A percentile compares a stretch with the other conserved stretches of the same genome.
These are phyloP conservation scores for Exophiala lecanii-corni DNA, from an alignment of 2,329 filamentous ascomycete species.

Conservation along the genomic window DNA sequence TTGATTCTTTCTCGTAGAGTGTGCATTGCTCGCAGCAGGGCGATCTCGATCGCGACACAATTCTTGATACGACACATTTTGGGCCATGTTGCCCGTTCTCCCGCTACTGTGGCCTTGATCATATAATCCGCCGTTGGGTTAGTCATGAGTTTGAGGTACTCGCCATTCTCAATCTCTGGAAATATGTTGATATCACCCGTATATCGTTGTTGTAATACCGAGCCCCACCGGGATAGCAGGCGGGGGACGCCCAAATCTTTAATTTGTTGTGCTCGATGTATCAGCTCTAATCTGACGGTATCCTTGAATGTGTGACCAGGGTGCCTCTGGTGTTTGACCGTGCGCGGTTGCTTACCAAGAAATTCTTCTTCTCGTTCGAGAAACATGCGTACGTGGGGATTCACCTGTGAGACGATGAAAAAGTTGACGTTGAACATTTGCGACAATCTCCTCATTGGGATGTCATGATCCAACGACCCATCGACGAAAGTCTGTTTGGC, in stretches of 20 bases:
- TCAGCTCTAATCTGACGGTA: slow-evolving; percentile 71
- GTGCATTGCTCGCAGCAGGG: slow-evolving; percentile 49
- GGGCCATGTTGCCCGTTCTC: slow-evolving; percentile 87
- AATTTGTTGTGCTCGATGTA: slow-evolving; percentile 76
- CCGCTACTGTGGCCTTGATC: slow-evolving; percentile 68
- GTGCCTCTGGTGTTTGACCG: background rate
- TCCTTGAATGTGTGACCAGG: slow-evolving; percentile 59
- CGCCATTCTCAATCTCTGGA: slow-evolving; percentile 68
- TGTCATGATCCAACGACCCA: slow-evolving; percentile 88
- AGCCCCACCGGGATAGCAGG: slow-evolving; percentile 69
- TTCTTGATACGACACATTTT: slow-evolving; percentile 81
- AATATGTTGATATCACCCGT: slow-evolving; percentile 94
- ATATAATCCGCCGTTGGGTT: slow-evolving; percentile 89
- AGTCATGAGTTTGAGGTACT: slow-evolving; percentile 70
- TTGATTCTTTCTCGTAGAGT: slow-evolving; percentile 18
- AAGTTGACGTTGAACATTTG: slow-evolving; percentile 99
- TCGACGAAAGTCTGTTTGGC: slow-evolving; percentile 80
- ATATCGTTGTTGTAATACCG: slow-evolving; percentile 84
- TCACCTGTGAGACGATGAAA: slow-evolving; percentile 95
- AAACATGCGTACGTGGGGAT: slow-evolving; percentile 88
- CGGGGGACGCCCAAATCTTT: slow-evolving; percentile 78
- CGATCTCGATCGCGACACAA: slow-evolving; percentile 81
- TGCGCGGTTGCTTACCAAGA: slow-evolving; percentile 26
- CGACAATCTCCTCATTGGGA: slow-evolving; percentile 82
- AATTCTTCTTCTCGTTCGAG: slow-evolving; percentile 67